Conservation (phyloP, 306 rosid species). For the Quercus wislizeni region DNA sequence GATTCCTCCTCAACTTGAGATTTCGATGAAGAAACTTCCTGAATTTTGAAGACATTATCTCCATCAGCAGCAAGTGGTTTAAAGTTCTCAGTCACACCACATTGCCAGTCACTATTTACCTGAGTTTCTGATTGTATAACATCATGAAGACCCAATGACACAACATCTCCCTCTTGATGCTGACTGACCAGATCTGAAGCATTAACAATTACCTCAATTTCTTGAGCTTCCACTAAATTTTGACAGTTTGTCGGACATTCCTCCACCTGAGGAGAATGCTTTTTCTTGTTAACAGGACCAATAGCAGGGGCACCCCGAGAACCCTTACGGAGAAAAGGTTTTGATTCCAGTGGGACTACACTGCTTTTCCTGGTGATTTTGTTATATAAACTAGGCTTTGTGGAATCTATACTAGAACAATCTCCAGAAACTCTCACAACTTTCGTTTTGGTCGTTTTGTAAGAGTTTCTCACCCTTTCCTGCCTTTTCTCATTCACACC, state of each 20-base stretch:
- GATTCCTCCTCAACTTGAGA: slow-evolving; percentile 67
- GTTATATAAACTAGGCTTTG: slow-evolving; percentile 50
- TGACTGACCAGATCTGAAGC: slow-evolving; percentile 51
- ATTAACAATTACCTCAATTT: slow-evolving; percentile 43
- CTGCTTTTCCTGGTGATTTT: slow-evolving; percentile 87
- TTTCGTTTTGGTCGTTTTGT: slow-evolving; percentile 56
- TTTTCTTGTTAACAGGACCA: slow-evolving; percentile 53
- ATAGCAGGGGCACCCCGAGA: slow-evolving; percentile 51
- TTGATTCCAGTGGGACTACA: slow-evolving; percentile 90
- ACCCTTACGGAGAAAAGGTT: slow-evolving; percentile 86
- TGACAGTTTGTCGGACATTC: slow-evolving; percentile 43
- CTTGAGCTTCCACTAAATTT: slow-evolving; percentile 46
- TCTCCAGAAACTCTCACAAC: slow-evolving; percentile 48
- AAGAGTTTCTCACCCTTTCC: slow-evolving; percentile 41
- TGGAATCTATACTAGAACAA: slow-evolving; percentile 35
- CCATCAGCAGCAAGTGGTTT: slow-evolving; percentile 40
- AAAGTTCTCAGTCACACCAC: slow-evolving; percentile 40
- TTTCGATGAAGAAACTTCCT: slow-evolving; percentile 47
- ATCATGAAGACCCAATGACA: slow-evolving; percentile 34
- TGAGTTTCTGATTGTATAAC: slow-evolving; percentile 45
- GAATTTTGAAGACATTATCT: slow-evolving; percentile 35
- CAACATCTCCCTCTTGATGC: slow-evolving; percentile 47
- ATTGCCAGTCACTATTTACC: slow-evolving; percentile 39
- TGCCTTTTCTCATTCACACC: slow-evolving; percentile 55
- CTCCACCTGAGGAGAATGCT: slow-evolving; percentile 46